Evolutionary conservation across 768 basidiomycete genomes (phyloP).

Genomic region (Panaeolus cyanescens): DNA sequence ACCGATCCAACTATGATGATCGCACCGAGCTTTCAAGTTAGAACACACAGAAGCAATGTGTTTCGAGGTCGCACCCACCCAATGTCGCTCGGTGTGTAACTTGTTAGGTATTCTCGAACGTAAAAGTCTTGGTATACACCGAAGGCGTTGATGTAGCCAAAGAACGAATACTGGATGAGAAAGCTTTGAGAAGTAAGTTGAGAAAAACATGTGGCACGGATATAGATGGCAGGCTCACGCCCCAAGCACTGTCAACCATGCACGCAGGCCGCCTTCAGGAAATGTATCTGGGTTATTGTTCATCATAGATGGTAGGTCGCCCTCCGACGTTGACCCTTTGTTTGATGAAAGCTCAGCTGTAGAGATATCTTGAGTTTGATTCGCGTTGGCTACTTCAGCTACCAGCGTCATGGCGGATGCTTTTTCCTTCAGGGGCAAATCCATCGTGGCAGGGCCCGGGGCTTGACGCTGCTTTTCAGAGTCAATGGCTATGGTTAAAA

Average conservation of each 20-base stretch:
- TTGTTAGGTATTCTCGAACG: constrained; percentile 20
- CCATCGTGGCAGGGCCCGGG: neutral
- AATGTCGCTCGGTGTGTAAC: constrained; percentile 23
- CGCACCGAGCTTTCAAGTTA: neutral
- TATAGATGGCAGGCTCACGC: constrained; percentile 10
- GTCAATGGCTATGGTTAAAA: neutral
- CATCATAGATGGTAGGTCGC: neutral
- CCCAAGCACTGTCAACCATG: constrained; percentile 17
- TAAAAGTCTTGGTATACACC: constrained; percentile 29
- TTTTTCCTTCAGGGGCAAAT: neutral
- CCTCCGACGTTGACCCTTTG: neutral
- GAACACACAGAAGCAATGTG: neutral
- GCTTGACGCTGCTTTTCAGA: neutral
- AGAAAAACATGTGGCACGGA: neutral
- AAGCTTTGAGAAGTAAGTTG: constrained; percentile 9
- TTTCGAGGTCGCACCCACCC: constrained; percentile 13
- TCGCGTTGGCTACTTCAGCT: no score
- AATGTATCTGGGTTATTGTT: constrained; percentile 6
- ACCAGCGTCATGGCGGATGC: neutral
- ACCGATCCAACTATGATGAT: constrained; percentile 45
- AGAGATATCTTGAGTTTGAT: neutral
- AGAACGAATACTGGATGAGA: constrained; percentile 18
- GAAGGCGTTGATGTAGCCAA: constrained; percentile 25
- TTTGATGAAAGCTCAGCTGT: neutral
- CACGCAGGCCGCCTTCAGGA: constrained; percentile 17